Percentiles rank a stretch among this genome's conserved stretches.
These are phyloP conservation scores for Niebla homalea DNA, from an alignment of 495 filamentous ascomycete genomes.

Conservation along the genomic window DNA sequence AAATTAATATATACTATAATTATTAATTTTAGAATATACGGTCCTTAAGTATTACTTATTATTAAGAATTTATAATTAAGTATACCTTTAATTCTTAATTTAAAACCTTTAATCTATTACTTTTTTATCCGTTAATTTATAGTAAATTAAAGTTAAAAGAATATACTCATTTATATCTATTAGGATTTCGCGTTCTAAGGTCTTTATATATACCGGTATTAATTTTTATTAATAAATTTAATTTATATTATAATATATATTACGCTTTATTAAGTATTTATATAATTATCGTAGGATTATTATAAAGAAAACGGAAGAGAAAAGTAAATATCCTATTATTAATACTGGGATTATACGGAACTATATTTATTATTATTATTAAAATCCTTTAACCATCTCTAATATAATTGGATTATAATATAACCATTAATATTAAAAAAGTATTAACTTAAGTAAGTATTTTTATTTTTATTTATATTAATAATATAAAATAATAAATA, in stretches of 20 bases:
- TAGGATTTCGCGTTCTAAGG: neutral
- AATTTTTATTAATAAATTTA: neutral
- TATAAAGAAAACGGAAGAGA: neutral
- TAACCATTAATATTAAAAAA: neutral
- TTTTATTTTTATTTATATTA: neutral
- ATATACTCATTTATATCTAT: neutral
- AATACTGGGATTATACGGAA: neutral
- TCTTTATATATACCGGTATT: neutral
- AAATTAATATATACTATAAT: neutral
- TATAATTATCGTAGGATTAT: neutral
- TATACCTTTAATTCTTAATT: neutral
- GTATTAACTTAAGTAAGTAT: neutral
- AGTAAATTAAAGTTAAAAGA: neutral
- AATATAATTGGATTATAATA: neutral
- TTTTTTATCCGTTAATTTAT: neutral
- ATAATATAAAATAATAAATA: slow-evolving; percentile 2
- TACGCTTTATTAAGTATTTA: slow-evolving; percentile 1
- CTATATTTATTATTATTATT: neutral
- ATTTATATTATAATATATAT: slow-evolving; percentile 7
- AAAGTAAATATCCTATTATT: neutral
- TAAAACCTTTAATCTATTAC: neutral
- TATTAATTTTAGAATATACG: neutral
- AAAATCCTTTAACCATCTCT: neutral
- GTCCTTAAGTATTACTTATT: neutral
- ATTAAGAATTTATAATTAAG: neutral